phyloP scores from a whole-genome alignment of 2,329 filamentous ascomycete species.

The Xylaria sp. region DNA sequence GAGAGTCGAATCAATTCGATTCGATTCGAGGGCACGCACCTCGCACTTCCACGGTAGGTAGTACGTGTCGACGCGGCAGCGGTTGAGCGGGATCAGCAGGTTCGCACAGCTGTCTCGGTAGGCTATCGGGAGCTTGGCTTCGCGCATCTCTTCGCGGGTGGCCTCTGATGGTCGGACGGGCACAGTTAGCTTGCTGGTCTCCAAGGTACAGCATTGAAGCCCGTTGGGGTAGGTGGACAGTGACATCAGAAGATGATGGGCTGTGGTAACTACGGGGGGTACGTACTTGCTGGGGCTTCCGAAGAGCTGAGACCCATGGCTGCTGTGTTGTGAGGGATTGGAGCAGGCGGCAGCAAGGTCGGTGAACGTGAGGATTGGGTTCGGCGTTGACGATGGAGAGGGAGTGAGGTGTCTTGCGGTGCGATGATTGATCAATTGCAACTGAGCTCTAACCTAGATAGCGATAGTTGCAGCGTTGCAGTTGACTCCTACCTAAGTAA shows the following conservation, averaged over 20 bases:
- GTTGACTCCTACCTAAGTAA: too few relatives aligned
- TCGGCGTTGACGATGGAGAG: not conserved
- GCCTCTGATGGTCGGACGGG: slow-evolving; percentile 73
- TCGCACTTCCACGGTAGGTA: slow-evolving; percentile 98
- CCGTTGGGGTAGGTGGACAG: not conserved
- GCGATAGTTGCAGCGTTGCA: too few relatives aligned
- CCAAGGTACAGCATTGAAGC: too few relatives aligned
- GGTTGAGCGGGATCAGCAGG: slow-evolving; percentile 93
- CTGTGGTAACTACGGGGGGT: not conserved
- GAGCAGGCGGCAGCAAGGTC: not conserved
- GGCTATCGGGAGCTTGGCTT: slow-evolving; percentile 81
- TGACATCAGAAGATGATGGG: too few relatives aligned
- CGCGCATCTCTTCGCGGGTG: slow-evolving; percentile 91
- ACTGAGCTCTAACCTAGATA: too few relatives aligned
- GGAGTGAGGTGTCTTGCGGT: not conserved
- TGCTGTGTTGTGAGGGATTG: not conserved
- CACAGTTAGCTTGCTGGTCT: too few relatives aligned
- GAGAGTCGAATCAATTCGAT: too few relatives aligned
- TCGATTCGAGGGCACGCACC: too few relatives aligned
- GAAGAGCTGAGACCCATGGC: slow-evolving; percentile 37
- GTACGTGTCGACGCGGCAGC: slow-evolving; percentile 88
- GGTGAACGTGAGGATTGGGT: not conserved
- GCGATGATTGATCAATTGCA: not conserved
- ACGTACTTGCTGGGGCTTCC: slow-evolving; percentile 39
- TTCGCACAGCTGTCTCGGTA: slow-evolving; percentile 97